Percentiles rank a stretch among this genome's conserved stretches.
phyloP scores from a whole-genome alignment of 2,329 filamentous ascomycete genomes.

The Myriosclerotinia curreyana region DNA sequence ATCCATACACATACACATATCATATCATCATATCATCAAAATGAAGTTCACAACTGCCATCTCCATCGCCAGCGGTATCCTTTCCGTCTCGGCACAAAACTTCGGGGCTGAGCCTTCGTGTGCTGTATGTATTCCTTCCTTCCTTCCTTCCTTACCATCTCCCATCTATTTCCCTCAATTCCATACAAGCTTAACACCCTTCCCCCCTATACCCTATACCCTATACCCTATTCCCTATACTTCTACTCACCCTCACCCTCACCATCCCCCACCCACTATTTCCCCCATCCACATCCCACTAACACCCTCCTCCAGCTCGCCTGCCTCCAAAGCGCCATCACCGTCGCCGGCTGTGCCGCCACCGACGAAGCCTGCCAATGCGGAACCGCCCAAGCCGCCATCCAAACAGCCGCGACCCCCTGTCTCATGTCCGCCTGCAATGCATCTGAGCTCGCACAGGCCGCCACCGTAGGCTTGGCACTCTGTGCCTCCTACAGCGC shows the following conservation, averaged over 20 bases:
- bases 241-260: too few species aligned
- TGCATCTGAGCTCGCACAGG: constrained; percentile 35
- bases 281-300: too few species aligned
- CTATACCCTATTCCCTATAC: too few species aligned
- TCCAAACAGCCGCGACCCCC: constrained; percentile 38
- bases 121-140: constrained; percentile 5
- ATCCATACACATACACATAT: too few species aligned
- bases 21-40: not conserved
- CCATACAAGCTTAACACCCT: too few species aligned
- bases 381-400: constrained; percentile 32
- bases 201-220: too few species aligned
- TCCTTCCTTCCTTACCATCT: too few species aligned
- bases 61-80: not conserved
- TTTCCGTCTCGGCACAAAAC: not conserved
- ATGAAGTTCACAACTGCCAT: constrained; percentile 12
- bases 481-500: too few species aligned
- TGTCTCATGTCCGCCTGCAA: constrained; percentile 41
- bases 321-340: constrained; percentile 42
- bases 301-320: constrained; percentile 6
- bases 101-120: constrained; percentile 14
- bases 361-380: constrained; percentile 44
- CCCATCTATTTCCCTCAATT: too few species aligned
- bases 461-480: too few species aligned
- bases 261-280: not conserved
- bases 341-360: constrained; percentile 41